Evolutionary conservation across 2,329 filamentous ascomycete genomes (phyloP), one percentile per base, ranked within the genome.

Genomic region (Fusarium phyllophilum): DNA sequence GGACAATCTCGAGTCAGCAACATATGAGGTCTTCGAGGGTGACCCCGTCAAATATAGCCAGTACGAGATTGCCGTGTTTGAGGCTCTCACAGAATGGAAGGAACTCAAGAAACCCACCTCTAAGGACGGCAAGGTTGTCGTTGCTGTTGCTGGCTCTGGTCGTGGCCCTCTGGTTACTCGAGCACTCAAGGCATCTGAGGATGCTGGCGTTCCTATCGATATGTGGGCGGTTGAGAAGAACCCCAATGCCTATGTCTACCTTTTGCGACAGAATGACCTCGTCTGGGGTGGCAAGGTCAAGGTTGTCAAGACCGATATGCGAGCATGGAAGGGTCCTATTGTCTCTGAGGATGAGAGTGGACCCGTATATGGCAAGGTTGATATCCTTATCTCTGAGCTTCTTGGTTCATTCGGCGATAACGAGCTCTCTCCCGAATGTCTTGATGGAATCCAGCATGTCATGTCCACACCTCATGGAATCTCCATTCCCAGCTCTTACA

Each of bases 221-320:
- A 89, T 97, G 51, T 98, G 95, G 91, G 96, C 94, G 0, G 90
- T 99, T 8, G 96, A 99, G 83, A 99, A 99, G 88, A 99, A 99
- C 82, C 96, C 94, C 8, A 98, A 99, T 79, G 96, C 96, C 2
- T 98, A 96, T 80, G 95, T 99, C 12, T 91, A 98, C 74, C 89
- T 99, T 6, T 91, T 97, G 70, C 89, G 94, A 31, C 94, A 97
- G 79, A 98, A 98, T 79, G 87, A 92, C 73, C 89, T 88, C 24
- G 87, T 91, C n/a, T 99, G 96, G 96, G 88, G 86, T 65, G 90
- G 91, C 29, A 89, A 88, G 60, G 96, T 98, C 26, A 95, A 92
- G 4, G 90, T 99, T 38, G 92, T 98, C 74, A 97, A 97, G 84
- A 97, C 95, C 2, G 96, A 99, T 81, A 99, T 99, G 96, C 92